Percentiles rank a stretch among this genome's conserved stretches.
phyloP scores from a whole-genome alignment of 306 rosid species.

The Mimosa pudica region DNA sequence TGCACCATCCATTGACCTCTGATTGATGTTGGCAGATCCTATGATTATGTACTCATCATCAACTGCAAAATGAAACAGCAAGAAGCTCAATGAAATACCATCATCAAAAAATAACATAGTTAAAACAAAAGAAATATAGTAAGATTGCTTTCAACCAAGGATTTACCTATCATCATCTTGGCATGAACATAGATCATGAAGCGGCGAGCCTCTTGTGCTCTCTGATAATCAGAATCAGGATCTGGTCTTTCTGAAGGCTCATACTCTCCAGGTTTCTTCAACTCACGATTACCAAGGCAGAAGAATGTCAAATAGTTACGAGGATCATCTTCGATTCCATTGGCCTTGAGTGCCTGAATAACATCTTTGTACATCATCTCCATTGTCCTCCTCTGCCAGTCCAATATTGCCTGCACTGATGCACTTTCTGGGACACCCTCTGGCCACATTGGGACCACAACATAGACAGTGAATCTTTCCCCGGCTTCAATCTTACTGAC shows the following conservation, averaged over 20 bases:
- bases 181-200: conserved; percentile 82
- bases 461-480: conserved; percentile 65
- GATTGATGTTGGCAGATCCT: conserved; percentile 85
- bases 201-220: conserved; percentile 68
- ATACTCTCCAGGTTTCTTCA: conserved; percentile 69
- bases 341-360: conserved; percentile 56
- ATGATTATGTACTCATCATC: conserved; percentile 75
- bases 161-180: conserved; percentile 75
- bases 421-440: conserved; percentile 77
- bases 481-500: conserved; percentile 74
- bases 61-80: conserved; percentile 42
- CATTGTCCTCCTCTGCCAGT: conserved; percentile 77
- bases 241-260: conserved; percentile 65
- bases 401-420: conserved; percentile 79
- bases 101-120: background rate
- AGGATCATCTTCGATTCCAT: conserved; percentile 66
- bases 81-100: conserved; percentile 4
- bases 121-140: background rate
- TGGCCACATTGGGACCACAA: conserved; percentile 81
- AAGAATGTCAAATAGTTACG: conserved; percentile 77
- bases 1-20: conserved; percentile 79
- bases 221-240: conserved; percentile 55
- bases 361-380: conserved; percentile 78
- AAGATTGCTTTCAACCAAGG: conserved; percentile 17
- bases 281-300: conserved; percentile 78